A percentile compares a stretch with the other conserved stretches of the same genome.
Evolutionary conservation across 2,329 filamentous ascomycete species (phyloP).

Genomic region (Fusarium dimerum): DNA sequence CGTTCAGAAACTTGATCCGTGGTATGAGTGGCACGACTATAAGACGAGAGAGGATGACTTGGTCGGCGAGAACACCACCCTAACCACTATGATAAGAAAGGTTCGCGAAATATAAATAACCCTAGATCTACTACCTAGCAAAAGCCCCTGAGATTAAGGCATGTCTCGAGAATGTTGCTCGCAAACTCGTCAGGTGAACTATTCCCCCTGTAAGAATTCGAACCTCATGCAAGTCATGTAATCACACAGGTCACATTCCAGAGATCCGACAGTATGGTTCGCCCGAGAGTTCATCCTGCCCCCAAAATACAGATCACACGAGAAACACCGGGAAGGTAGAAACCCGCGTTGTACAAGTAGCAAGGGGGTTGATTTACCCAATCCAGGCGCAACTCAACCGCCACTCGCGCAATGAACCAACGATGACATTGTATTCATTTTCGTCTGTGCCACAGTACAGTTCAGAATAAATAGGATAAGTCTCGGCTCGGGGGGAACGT

Average conservation of each 20-base stretch:
- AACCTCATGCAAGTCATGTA: neutral
- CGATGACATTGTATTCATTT: constrained; percentile 24
- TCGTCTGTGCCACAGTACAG: constrained; percentile 24
- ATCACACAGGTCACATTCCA: neutral
- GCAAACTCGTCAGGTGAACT: neutral
- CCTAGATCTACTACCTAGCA: neutral
- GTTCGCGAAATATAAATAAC: neutral
- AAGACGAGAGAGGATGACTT: neutral
- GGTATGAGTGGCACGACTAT: neutral
- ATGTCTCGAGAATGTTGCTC: neutral
- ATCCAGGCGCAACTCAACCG: constrained; percentile 12
- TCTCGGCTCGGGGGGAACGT: neutral
- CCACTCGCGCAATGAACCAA: constrained; percentile 30
- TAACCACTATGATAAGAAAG: neutral
- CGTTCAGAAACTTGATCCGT: neutral
- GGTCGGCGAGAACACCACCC: neutral
- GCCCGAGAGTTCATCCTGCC: neutral
- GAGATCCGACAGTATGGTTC: neutral
- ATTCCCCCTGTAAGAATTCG: neutral
- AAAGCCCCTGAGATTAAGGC: neutral
- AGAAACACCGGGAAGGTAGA: neutral
- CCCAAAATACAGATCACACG: too few relatives aligned
- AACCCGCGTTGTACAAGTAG: constrained; percentile 12
- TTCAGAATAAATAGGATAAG: constrained; percentile 5
- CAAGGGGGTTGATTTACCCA: constrained; percentile 15